Evolutionary conservation across 768 basidiomycete genomes (phyloP), one percentile per base, ranked within the genome.

Genomic region (Lactifluus pinguis): DNA sequence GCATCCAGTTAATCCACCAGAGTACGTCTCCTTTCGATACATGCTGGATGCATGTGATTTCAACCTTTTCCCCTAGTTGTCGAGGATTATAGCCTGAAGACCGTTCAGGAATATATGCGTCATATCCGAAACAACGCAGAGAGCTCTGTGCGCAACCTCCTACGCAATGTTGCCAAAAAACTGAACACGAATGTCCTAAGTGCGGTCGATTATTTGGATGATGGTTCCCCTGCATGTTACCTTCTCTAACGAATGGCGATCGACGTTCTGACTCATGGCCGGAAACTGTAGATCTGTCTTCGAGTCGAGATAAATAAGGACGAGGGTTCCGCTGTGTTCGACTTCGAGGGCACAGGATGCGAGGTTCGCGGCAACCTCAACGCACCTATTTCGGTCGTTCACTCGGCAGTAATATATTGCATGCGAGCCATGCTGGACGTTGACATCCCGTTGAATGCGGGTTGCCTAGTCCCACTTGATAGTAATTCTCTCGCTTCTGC

Each of bases 381-480:
- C 72, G 70, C 89, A 13, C 92, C 92, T 0, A 85, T 90, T 54
- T 87, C 87, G 4, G 92, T 93, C 44, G 89, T 88, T 5, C 89
- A 92, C 68, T 89, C 88, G 2, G 89, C 91, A 4, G 85, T 92
- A 42, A 92, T 92, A 62, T 93, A 93, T 71, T 92, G 88, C 75
- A 86, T 92, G 83, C 82, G 91, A 32, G 76, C 89, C 17, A 92
- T 92, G 90, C 76, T 93, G 36, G 83, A 91, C 70, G 71, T 82
- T 36, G 88, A 93, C 67, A 95, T 97, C 48, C 95, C 95, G 11
- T 79, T 98, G 30, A 98, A 98, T 70, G 91, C 92, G 25, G 95
- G 95, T 1, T 97, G 94, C 69, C 79, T 98, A 9, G 89, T 92
- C 8, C 93, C 93, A 0, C 76, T 94, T 41, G 81, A 86, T 25